phyloP scores from a whole-genome alignment of 139 green algal genomes.

The Volvox reticuliferus region DNA sequence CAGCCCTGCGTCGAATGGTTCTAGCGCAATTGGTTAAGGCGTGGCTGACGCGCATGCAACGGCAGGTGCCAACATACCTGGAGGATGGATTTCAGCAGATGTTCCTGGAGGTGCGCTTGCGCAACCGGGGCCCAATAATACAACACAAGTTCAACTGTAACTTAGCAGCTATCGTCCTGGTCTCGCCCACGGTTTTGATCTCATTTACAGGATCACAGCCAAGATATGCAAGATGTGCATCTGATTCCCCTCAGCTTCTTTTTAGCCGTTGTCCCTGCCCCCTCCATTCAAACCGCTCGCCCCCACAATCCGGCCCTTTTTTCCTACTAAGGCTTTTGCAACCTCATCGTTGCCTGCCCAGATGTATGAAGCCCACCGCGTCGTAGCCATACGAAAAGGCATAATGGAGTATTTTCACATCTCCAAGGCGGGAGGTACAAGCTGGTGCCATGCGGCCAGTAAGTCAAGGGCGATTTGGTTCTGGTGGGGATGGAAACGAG shows the following conservation, averaged over 20 bases:
- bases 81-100: neutral
- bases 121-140: neutral
- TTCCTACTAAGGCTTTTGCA: too few species aligned
- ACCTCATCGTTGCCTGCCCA: neutral
- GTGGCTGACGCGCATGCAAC: slow-evolving; percentile 17
- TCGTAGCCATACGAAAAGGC: slow-evolving; percentile 17
- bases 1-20: slow-evolving; percentile 3
- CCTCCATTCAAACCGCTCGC: too few species aligned
- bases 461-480: neutral
- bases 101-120: slow-evolving; percentile 10
- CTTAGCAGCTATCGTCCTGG: too few species aligned
- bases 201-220: too few species aligned
- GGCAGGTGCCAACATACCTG: neutral
- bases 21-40: slow-evolving; percentile 37
- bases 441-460: slow-evolving; percentile 41
- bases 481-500: too few species aligned
- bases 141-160: too few species aligned
- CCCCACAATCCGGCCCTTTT: too few species aligned
- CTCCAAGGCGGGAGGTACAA: slow-evolving; percentile 41
- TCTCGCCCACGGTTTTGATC: too few species aligned
- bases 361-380: slow-evolving; percentile 22
- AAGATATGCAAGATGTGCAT: too few species aligned
- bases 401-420: slow-evolving; percentile 53
- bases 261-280: too few species aligned
- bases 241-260: too few species aligned